A percentile compares a stretch with the other conserved stretches of the same genome.
These are phyloP conservation scores for Rubus idaeus DNA, from an alignment of 306 rosid species.

Conservation along the genomic window DNA sequence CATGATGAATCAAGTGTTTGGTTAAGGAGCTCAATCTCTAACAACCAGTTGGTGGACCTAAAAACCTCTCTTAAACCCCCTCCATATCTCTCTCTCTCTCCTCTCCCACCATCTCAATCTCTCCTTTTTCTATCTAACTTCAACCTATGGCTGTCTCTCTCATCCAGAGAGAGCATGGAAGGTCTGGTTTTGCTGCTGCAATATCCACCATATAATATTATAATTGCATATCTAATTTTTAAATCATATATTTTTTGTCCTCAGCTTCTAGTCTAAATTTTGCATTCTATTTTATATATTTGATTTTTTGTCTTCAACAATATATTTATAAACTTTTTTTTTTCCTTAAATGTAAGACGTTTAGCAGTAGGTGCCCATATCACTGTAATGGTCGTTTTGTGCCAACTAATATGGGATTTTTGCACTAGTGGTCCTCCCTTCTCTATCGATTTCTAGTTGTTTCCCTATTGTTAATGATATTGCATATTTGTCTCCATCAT, in stretches of 20 bases:
- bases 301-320: background rate
- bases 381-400: conserved; percentile 40
- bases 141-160: conserved; percentile 31
- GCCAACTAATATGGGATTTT: conserved; percentile 24
- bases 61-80: conserved; percentile 48
- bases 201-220: conserved; percentile 43
- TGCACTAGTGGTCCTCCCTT: conserved; percentile 25
- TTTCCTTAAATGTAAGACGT: conserved; percentile 7
- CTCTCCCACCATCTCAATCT: conserved; percentile 14
- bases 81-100: conserved; percentile 13
- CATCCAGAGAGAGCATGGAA: conserved; percentile 38
- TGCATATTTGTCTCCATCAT: conserved; percentile 9
- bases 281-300: background rate
- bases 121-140: conserved; percentile 12
- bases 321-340: background rate
- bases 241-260: conserved; percentile 7
- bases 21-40: conserved; percentile 61
- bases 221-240: conserved; percentile 24
- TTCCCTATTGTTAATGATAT: conserved; percentile 5
- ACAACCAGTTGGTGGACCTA: conserved; percentile 75
- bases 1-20: conserved; percentile 44
- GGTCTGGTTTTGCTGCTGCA: conserved; percentile 50
- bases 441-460: conserved; percentile 24
- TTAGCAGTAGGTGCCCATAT: conserved; percentile 38
- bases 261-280: conserved; percentile 13